Evolutionary conservation across 306 rosid species (phyloP).

Genomic region (Lathyrus sativus): DNA sequence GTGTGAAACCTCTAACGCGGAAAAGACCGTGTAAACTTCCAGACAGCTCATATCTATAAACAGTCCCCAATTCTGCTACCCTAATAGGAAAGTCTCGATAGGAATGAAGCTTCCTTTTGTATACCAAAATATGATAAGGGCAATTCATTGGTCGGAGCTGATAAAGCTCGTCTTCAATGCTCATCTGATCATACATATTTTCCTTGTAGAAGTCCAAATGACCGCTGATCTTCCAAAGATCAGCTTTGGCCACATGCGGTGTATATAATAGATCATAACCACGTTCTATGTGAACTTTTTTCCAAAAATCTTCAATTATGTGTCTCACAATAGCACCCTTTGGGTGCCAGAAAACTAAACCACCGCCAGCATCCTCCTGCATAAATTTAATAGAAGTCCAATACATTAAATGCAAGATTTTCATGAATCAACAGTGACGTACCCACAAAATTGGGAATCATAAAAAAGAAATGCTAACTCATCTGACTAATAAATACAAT

Average conservation of each 20-base stretch:
- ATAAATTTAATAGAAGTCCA: conserved; percentile 39
- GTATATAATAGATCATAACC: conserved; percentile 91
- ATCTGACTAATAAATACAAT: conserved; percentile 5
- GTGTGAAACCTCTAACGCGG: conserved; percentile 96
- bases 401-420: conserved; percentile 33
- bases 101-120: conserved; percentile 88
- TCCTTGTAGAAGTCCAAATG: conserved; percentile 91
- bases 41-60: conserved; percentile 91
- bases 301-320: conserved; percentile 92
- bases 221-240: conserved; percentile 98
- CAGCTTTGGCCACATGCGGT: conserved; percentile 96
- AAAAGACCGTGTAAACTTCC: conserved; percentile 98
- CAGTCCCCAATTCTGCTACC: conserved; percentile 95
- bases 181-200: conserved; percentile 96
- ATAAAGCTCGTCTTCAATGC: conserved; percentile 83
- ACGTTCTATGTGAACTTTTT: conserved; percentile 67
- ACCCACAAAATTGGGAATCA: conserved; percentile 27
- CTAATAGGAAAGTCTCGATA: conserved; percentile 87
- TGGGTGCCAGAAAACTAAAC: conserved; percentile 98
- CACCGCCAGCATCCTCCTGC: conserved; percentile 98
- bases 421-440: conserved; percentile 33
- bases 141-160: conserved; percentile 99
- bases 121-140: conserved; percentile 88
- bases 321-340: conserved; percentile 93
- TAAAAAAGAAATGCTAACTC: conserved; percentile 10